A percentile compares a stretch with the other conserved stretches of the same genome.
Conservation (phyloP, 768 basidiomycete species). For the Inosperma sp. region DNA sequence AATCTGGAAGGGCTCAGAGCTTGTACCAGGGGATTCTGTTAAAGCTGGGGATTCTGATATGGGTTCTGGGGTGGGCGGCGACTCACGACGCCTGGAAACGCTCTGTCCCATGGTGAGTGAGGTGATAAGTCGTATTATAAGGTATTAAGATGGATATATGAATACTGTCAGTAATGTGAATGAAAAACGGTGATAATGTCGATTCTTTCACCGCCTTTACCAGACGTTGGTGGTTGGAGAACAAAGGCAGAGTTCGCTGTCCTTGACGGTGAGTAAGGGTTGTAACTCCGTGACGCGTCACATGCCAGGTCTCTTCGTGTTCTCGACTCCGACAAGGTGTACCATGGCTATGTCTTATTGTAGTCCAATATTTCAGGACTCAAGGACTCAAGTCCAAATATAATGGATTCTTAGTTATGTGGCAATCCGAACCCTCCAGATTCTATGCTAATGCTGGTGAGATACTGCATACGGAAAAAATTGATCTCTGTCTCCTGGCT, state of each 20-base stretch:
- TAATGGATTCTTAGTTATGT: too few species aligned
- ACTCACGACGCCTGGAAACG: conserved; percentile 7
- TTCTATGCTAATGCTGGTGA: conserved; percentile 45
- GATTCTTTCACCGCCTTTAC: background rate
- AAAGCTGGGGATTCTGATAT: conserved; percentile 1
- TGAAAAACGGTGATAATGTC: background rate
- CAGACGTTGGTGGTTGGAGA: conserved; percentile 4
- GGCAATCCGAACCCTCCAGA: too few species aligned
- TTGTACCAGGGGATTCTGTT: background rate
- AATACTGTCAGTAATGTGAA: background rate
- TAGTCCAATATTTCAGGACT: too few species aligned
- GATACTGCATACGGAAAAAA: conserved; percentile 56
- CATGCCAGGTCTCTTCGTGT: background rate
- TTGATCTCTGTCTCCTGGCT: conserved; percentile 58
- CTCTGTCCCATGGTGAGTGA: conserved; percentile 11
- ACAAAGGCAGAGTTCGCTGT: conserved; percentile 3
- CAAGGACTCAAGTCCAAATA: too few species aligned
- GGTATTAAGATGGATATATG: conserved; percentile 3
- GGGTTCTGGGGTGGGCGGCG: background rate
- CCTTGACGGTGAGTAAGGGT: background rate
- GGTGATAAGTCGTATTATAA: background rate
- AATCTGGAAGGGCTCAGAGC: background rate
- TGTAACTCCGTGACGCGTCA: background rate
- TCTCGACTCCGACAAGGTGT: background rate
- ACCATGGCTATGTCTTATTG: background rate